A percentile compares a stretch with the other conserved stretches of the same genome.
Evolutionary conservation across 2,329 filamentous ascomycete species (phyloP).

Genomic region (Plectosphaerella sp.): DNA sequence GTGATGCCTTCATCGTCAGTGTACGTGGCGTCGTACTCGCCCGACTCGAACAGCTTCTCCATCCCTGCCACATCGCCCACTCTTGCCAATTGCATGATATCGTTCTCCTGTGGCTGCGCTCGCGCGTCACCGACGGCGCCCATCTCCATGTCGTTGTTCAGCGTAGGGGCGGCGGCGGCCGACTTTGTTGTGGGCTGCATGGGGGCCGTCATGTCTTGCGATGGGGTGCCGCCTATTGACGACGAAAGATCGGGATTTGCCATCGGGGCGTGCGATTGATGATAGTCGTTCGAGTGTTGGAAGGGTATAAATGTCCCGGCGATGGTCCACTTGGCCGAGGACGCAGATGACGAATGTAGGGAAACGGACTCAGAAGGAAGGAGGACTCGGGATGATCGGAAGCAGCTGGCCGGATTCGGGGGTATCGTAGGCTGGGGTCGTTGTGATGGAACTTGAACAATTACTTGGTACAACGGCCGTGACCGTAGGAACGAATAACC

Average conservation of each 20-base stretch:
- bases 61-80: slow-evolving; percentile 82
- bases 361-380: too few relatives aligned
- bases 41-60: slow-evolving; percentile 82
- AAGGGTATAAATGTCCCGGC: too few relatives aligned
- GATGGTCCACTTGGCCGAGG: too few relatives aligned
- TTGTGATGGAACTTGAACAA: neutral
- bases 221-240: too few relatives aligned
- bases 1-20: slow-evolving; percentile 91
- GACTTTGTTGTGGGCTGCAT: slow-evolving; percentile 53
- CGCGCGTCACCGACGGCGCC: slow-evolving; percentile 39
- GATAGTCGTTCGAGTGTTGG: too few relatives aligned
- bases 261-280: too few relatives aligned
- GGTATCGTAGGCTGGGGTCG: too few relatives aligned
- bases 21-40: slow-evolving; percentile 77
- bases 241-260: too few relatives aligned
- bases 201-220: slow-evolving; percentile 30
- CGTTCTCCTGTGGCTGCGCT: slow-evolving; percentile 48
- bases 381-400: too few relatives aligned
- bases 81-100: slow-evolving; percentile 94
- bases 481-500: neutral
- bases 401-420: too few relatives aligned
- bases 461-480: neutral
- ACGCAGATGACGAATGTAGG: too few relatives aligned
- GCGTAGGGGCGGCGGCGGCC: slow-evolving; percentile 46
- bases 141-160: slow-evolving; percentile 55